Percentiles rank a stretch among this genome's conserved stretches.
These are phyloP conservation scores for Trypanosoma conorhini DNA, from an alignment of 208 protist species.

Conservation along the genomic window DNA sequence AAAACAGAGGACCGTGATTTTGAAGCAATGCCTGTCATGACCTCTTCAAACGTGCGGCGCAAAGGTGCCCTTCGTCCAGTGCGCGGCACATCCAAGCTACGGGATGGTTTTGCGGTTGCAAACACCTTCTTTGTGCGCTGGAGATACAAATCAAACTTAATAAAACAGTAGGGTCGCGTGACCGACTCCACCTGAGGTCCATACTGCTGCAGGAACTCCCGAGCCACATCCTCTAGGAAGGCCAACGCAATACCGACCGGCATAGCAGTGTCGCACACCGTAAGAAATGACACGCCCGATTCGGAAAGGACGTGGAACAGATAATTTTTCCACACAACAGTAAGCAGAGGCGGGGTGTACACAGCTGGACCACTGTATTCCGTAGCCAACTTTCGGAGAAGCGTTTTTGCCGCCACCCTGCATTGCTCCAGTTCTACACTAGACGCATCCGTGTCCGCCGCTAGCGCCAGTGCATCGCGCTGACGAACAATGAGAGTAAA, in stretches of 20 bases:
- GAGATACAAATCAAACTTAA: slow-evolving; percentile 49
- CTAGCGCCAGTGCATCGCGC: slow-evolving; percentile 36
- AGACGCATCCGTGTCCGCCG: slow-evolving; percentile 35
- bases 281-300: slow-evolving; percentile 30
- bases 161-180: slow-evolving; percentile 45
- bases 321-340: slow-evolving; percentile 27
- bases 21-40: slow-evolving; percentile 18
- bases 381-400: slow-evolving; percentile 28
- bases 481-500: slow-evolving; percentile 42
- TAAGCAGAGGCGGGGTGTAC: slow-evolving; percentile 21
- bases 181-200: slow-evolving; percentile 32
- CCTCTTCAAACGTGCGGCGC: slow-evolving; percentile 26
- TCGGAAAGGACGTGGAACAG: slow-evolving; percentile 35
- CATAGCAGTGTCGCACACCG: slow-evolving; percentile 30
- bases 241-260: slow-evolving; percentile 25
- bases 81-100: slow-evolving; percentile 16
- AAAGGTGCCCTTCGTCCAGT: slow-evolving; percentile 8
- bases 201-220: slow-evolving; percentile 44
- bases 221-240: slow-evolving; percentile 37
- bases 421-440: slow-evolving; percentile 28
- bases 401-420: slow-evolving; percentile 30
- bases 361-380: slow-evolving; percentile 19
- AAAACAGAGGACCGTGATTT: background rate
- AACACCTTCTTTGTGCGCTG: slow-evolving; percentile 41
- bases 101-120: slow-evolving; percentile 20